These are phyloP conservation scores for Inga oerstediana DNA, from an alignment of 306 rosid species.

Conservation along the genomic window DNA sequence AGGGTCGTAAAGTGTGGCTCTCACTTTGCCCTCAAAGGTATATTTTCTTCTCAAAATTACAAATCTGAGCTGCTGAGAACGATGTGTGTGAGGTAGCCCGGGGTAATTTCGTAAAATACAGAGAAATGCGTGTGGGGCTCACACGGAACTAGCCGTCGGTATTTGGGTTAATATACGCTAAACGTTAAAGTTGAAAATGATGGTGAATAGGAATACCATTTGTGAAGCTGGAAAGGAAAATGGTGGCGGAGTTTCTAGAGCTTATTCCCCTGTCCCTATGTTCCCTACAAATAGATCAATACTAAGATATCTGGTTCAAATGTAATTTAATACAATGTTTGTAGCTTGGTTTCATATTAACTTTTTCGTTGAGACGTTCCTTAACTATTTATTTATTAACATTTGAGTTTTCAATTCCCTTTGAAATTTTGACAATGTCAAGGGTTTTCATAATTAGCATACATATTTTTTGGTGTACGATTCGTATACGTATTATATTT, in stretches of 20 bases:
- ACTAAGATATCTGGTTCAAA: too few relatives aligned
- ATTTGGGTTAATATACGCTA: background rate
- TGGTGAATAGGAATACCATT: background rate
- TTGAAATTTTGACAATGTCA: background rate
- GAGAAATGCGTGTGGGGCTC: slow-evolving; percentile 51
- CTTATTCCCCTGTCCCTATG: background rate
- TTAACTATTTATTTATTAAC: background rate
- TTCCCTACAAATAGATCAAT: background rate
- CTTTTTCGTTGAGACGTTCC: background rate
- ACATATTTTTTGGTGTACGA: background rate
- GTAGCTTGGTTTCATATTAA: background rate
- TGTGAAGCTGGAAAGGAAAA: background rate
- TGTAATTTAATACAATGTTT: too few relatives aligned
- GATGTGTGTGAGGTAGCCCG: background rate
- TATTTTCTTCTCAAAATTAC: background rate
- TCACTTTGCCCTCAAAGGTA: background rate
- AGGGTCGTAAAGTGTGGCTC: slow-evolving; percentile 12
- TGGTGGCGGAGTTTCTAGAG: background rate
- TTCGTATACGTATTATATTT: background rate
- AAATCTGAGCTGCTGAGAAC: background rate
- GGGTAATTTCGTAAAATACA: background rate
- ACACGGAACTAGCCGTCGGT: slow-evolving; percentile 39
- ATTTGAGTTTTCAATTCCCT: background rate
- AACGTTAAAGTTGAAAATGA: background rate
- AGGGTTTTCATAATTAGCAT: background rate